phyloP scores from a whole-genome alignment of 257 asterid genomes.

The Nicotiana obtusifolia region DNA sequence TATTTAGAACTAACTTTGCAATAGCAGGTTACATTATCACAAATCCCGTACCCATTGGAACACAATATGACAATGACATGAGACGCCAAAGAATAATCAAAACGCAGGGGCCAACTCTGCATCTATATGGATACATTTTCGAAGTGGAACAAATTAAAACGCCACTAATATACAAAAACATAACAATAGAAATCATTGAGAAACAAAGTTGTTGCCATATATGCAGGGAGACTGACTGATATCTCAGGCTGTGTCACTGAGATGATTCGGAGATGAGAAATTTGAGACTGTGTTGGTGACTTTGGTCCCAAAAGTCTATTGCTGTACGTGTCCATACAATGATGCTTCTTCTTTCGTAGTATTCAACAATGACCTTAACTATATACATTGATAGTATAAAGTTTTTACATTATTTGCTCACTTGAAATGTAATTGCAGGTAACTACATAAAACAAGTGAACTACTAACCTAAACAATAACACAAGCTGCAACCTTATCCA shows the following conservation, averaged over 20 bases:
- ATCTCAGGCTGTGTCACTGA: neutral
- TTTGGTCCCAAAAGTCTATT: conserved; percentile 17
- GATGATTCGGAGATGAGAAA: neutral
- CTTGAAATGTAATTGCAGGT: too few relatives aligned
- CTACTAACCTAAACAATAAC: too few relatives aligned
- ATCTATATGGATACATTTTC: too few relatives aligned
- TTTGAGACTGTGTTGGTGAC: conserved; percentile 14
- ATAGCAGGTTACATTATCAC: neutral
- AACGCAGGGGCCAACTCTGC: too few relatives aligned
- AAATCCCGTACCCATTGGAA: neutral
- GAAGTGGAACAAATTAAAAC: neutral
- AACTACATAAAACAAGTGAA: too few relatives aligned
- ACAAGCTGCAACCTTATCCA: too few relatives aligned
- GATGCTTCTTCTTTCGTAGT: too few relatives aligned
- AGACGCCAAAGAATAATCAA: neutral
- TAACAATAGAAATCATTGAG: neutral
- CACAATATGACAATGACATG: neutral
- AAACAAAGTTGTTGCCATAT: too few relatives aligned
- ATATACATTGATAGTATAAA: too few relatives aligned
- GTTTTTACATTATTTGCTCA: too few relatives aligned
- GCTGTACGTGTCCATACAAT: neutral
- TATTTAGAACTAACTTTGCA: neutral
- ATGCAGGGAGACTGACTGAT: too few relatives aligned
- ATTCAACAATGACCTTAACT: too few relatives aligned
- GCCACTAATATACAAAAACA: neutral